Conservation (phyloP, 1,139 yeast species). For the Debaryomyces nepalensis region DNA sequence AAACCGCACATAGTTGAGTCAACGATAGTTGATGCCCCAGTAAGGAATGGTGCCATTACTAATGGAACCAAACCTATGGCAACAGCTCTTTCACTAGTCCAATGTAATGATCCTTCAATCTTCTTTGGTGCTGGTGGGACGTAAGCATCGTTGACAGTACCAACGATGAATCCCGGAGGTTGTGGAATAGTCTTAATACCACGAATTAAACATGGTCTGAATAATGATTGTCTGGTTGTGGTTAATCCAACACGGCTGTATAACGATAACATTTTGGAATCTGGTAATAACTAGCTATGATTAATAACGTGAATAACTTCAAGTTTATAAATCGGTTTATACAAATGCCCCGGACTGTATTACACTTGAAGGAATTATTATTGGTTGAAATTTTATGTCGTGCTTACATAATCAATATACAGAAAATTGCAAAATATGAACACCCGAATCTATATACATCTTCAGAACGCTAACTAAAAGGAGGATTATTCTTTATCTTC, state of each 20-base stretch:
- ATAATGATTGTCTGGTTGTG: constrained; percentile 21
- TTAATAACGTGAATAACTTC: background rate
- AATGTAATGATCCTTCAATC: constrained; percentile 84
- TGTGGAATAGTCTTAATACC: constrained; percentile 52
- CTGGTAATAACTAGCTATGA: background rate
- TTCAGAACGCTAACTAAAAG: constrained; percentile 3
- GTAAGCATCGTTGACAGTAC: constrained; percentile 82
- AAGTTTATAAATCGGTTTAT: constrained; percentile 6
- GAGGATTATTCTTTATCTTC: constrained; percentile 40
- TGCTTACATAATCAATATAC: constrained; percentile 12
- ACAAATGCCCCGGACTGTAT: constrained; percentile 15
- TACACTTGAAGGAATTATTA: constrained; percentile 16
- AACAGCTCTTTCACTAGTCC: constrained; percentile 79
- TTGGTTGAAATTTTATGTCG: constrained; percentile 15
- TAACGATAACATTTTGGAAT: constrained; percentile 30
- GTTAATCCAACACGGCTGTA: constrained; percentile 34
- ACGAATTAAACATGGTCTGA: constrained; percentile 28
- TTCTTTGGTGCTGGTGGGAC: constrained; percentile 62
- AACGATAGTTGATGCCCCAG: constrained; percentile 68
- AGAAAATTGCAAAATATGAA: constrained; percentile 1
- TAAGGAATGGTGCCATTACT: constrained; percentile 69
- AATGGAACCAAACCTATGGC: constrained; percentile 78
- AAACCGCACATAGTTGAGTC: constrained; percentile 72
- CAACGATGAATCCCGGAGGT: constrained; percentile 72
- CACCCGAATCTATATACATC: background rate